Conservation (phyloP, 805 yeast genomes). For the Sugiyamaella lignohabitans region DNA sequence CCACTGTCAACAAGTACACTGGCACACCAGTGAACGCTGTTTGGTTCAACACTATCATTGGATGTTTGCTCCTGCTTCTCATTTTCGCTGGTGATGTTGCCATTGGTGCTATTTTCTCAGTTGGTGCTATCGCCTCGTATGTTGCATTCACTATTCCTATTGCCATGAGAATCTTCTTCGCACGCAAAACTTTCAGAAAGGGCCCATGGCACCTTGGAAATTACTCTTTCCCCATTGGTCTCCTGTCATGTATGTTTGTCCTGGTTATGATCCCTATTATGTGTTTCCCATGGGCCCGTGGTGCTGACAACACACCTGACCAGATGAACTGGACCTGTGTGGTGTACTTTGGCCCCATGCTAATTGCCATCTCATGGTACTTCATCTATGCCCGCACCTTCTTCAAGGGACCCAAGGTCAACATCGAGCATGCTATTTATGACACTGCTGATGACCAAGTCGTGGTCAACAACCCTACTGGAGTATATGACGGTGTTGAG, state of each 20-base stretch:
- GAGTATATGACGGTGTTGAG: slow-evolving; percentile 11
- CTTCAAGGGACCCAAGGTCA: slow-evolving; percentile 57
- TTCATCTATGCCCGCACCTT: slow-evolving; percentile 49
- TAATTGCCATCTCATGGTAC: slow-evolving; percentile 46
- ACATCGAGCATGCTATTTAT: slow-evolving; percentile 35
- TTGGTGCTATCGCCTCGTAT: slow-evolving; percentile 64
- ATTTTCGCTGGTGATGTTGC: slow-evolving; percentile 62
- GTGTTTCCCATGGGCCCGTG: slow-evolving; percentile 48
- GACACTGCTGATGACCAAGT: slow-evolving; percentile 4
- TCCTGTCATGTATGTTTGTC: slow-evolving; percentile 45
- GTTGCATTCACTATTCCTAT: slow-evolving; percentile 64
- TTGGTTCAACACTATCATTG: slow-evolving; percentile 49
- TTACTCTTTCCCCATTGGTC: slow-evolving; percentile 44
- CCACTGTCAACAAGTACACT: slow-evolving; percentile 44
- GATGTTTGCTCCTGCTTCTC: slow-evolving; percentile 48
- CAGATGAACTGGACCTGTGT: slow-evolving; percentile 60
- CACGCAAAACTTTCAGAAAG: slow-evolving; percentile 45
- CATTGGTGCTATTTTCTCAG: slow-evolving; percentile 64
- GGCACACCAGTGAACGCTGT: slow-evolving; percentile 58
- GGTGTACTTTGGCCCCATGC: slow-evolving; percentile 55
- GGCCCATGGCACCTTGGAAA: slow-evolving; percentile 66
- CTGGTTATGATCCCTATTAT: slow-evolving; percentile 52
- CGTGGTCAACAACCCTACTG: background rate
- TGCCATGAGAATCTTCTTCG: slow-evolving; percentile 49
- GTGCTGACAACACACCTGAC: slow-evolving; percentile 33